Percentiles rank a stretch among this genome's conserved stretches.
These are phyloP conservation scores for Yamadazyma kanchanaburiensis DNA, from an alignment of 1,139 yeast species.

Conservation along the genomic window DNA sequence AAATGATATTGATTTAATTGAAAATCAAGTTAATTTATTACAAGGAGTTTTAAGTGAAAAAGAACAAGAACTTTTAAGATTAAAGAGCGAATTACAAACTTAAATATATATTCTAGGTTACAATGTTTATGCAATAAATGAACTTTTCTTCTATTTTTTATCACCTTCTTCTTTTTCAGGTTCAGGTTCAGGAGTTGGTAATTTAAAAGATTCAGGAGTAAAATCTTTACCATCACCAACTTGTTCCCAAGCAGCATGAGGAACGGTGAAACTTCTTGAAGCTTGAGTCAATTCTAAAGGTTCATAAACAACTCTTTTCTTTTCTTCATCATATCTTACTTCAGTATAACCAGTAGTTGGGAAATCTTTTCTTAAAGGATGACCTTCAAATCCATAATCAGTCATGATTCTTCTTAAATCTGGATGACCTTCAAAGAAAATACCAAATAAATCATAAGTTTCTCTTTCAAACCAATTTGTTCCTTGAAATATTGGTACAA, in stretches of 20 bases:
- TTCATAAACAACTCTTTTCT: slow-evolving; percentile 85
- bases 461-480: slow-evolving; percentile 92
- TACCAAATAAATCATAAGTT: slow-evolving; percentile 81
- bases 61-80: slow-evolving; percentile 45
- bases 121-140: no score
- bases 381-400: slow-evolving; percentile 91
- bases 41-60: slow-evolving; percentile 54
- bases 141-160: slow-evolving; percentile 16
- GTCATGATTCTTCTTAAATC: slow-evolving; percentile 89
- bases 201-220: slow-evolving; percentile 76
- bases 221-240: slow-evolving; percentile 85
- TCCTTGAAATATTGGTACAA: slow-evolving; percentile 69
- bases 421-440: slow-evolving; percentile 86
- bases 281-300: slow-evolving; percentile 91
- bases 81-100: slow-evolving; percentile 32
- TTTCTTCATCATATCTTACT: slow-evolving; percentile 86
- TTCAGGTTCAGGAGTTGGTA: slow-evolving; percentile 82
- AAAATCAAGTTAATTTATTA: slow-evolving; percentile 59
- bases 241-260: slow-evolving; percentile 89
- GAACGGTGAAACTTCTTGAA: slow-evolving; percentile 85
- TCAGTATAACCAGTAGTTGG: slow-evolving; percentile 91
- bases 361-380: slow-evolving; percentile 89
- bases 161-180: slow-evolving; percentile 47
- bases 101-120: slow-evolving; percentile 19
- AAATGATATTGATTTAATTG: slow-evolving; percentile 62